These are phyloP conservation scores for Grifola frondosa DNA, from an alignment of 1,284 basidiomycete species.

Conservation along the genomic window DNA sequence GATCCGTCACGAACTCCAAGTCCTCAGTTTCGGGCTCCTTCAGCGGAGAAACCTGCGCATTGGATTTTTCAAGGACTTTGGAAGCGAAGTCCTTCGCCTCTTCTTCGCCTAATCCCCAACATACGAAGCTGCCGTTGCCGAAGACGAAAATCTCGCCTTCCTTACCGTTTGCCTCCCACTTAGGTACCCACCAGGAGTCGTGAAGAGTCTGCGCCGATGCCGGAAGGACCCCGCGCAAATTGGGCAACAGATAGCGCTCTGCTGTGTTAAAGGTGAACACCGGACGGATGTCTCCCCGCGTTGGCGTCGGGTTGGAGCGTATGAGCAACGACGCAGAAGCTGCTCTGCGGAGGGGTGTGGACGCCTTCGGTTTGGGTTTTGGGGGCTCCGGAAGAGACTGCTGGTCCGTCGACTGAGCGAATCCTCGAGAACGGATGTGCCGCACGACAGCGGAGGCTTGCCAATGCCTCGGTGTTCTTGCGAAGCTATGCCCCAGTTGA, in stretches of 20 bases:
- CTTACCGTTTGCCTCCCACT: slow-evolving; percentile 57
- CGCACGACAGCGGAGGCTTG: slow-evolving; percentile 3
- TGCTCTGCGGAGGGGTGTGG: slow-evolving; percentile 67
- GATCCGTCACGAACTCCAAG: slow-evolving; percentile 87
- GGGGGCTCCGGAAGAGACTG: slow-evolving; percentile 7
- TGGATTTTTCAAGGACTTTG: slow-evolving; percentile 57
- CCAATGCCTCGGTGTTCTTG: slow-evolving; percentile 5
- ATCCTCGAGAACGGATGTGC: slow-evolving; percentile 6
- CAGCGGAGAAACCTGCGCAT: slow-evolving; percentile 62
- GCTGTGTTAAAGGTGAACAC: slow-evolving; percentile 77
- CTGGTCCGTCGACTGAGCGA: slow-evolving; percentile 10
- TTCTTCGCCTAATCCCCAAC: slow-evolving; percentile 84
- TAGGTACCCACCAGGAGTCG: slow-evolving; percentile 78
- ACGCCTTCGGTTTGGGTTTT: slow-evolving; percentile 69
- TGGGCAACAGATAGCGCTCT: slow-evolving; percentile 66
- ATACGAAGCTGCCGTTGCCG: slow-evolving; percentile 81
- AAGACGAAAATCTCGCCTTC: slow-evolving; percentile 90
- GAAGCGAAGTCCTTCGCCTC: slow-evolving; percentile 69
- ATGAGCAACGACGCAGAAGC: slow-evolving; percentile 77
- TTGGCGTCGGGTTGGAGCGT: slow-evolving; percentile 76
- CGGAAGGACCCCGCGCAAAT: slow-evolving; percentile 55
- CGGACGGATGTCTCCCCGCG: slow-evolving; percentile 69
- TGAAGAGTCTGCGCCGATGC: slow-evolving; percentile 57
- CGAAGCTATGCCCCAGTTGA: slow-evolving; percentile 9
- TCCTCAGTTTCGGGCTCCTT: slow-evolving; percentile 83